Evolutionary conservation across 202 grass and related monocot species (phyloP).

Genomic region (Hordeum pubiflorum): DNA sequence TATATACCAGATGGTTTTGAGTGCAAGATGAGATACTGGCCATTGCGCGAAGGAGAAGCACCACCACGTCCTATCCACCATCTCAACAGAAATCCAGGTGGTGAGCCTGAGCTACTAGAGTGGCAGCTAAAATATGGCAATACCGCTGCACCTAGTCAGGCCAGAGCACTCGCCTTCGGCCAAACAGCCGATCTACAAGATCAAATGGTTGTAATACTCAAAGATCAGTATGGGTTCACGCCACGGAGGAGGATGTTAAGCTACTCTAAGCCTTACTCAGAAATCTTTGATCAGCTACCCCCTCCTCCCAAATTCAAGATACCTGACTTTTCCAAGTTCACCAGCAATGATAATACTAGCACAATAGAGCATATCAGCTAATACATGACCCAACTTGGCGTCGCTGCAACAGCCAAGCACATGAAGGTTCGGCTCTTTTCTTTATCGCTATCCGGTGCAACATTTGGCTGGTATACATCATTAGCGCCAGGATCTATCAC

Average conservation of each 20-base stretch:
- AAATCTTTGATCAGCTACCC: not conserved
- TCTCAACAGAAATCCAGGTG: no score
- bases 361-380: not conserved
- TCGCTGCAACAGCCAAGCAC: not conserved
- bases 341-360: not conserved
- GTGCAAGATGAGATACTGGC: not conserved
- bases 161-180: not conserved
- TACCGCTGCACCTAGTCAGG: not conserved
- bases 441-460: no score
- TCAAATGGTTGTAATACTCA: not conserved
- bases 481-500: no score
- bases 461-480: not conserved
- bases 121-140: not conserved
- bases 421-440: not conserved
- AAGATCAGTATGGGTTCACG: not conserved
- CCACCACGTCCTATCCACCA: not conserved
- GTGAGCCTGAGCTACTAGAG: not conserved
- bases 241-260: no score
- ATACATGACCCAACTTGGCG: not conserved
- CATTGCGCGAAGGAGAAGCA: not conserved
- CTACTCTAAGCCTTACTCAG: not conserved
- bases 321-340: not conserved
- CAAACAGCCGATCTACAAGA: not conserved
- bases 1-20: not conserved
- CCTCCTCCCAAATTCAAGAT: not conserved